Base-by-base conservation (phyloP, 192 early-diverging fungal species). In the Rhizoclosmatium sp. region DNA sequence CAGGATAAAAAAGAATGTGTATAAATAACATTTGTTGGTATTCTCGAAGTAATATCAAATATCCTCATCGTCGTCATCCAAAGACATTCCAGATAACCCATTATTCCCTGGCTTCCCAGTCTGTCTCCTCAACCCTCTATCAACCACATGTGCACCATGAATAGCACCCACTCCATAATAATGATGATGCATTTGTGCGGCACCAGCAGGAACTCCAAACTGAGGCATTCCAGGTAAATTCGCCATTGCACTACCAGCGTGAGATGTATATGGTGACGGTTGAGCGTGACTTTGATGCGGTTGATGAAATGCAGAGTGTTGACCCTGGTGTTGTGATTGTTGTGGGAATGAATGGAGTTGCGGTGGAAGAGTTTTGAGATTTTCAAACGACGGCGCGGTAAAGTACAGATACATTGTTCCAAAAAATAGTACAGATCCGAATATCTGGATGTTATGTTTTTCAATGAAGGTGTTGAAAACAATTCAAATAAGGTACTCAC, bases 171-270 rank as follows among this genome's bases (percentile, higher is more conserved):
- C 62, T 2, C 75, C 75, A 51, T 76, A 76, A 51, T 76, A 76
- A 66, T 76, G 75, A 40, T 76, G 75, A 54, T 76, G 75, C 75
- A 76, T 76, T 23, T 76, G 75, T 59, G 75, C 61, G 1, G 75
- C 75, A 23, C 75, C 65, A 21, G 75, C 75, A 10, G 75, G 2
- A 5, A 76, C 65, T 5, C 75, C 75, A 67, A 76, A 76, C 44
- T 76, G 75, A 1, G 75, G 75, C 62, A 76, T 76, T 7, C 72
- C 72, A 3, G 54, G 10, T 3, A n/a, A 41, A 16, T 39, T 62
- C 1, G 45, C 51, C 69, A 56, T 56, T 1, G 54, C 12, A 14
- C 69, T 71, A 14, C 69, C 69, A 7, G 21, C 65, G 21, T 62
- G 7, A 40, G 19, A 44, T 10, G 9, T 68, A 68, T 9, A 42